Evolutionary conservation across 805 yeast species (phyloP).

Genomic region (Metschnikowia koreensis): DNA sequence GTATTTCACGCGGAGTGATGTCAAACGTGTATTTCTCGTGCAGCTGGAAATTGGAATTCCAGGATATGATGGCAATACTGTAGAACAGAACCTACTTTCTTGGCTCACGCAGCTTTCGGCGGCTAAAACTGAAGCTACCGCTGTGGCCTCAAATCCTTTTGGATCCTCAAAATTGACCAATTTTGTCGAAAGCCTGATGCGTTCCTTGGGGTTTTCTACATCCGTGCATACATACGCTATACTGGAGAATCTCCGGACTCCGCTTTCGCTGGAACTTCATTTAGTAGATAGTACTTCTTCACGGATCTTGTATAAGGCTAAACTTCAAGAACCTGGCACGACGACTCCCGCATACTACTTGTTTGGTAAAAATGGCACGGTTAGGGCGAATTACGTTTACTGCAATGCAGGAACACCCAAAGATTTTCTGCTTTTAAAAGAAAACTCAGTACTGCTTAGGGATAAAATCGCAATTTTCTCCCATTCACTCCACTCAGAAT

Average conservation of each 20-base stretch:
- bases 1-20: constrained; percentile 63
- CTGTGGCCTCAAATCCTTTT: constrained; percentile 21
- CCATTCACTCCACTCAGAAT: constrained; percentile 8
- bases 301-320: constrained; percentile 26
- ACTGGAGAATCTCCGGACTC: constrained; percentile 16
- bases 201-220: constrained; percentile 27
- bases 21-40: constrained; percentile 58
- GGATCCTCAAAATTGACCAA: constrained; percentile 26
- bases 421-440: constrained; percentile 26
- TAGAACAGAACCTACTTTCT: constrained; percentile 26
- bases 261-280: constrained; percentile 26
- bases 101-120: constrained; percentile 30
- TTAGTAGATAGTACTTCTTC: constrained; percentile 23
- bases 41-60: constrained; percentile 18
- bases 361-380: constrained; percentile 27
- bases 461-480: constrained; percentile 31
- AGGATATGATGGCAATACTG: constrained; percentile 17
- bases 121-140: constrained; percentile 19
- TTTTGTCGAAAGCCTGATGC: constrained; percentile 28
- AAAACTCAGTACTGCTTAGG: constrained; percentile 19
- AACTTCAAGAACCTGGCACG: constrained; percentile 23
- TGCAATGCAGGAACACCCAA: constrained; percentile 30
- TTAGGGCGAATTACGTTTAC: constrained; percentile 26
- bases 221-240: constrained; percentile 14
- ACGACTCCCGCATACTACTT: constrained; percentile 32